phyloP scores from a whole-genome alignment of 768 basidiomycete genomes.

The Cantharellus anzutake region DNA sequence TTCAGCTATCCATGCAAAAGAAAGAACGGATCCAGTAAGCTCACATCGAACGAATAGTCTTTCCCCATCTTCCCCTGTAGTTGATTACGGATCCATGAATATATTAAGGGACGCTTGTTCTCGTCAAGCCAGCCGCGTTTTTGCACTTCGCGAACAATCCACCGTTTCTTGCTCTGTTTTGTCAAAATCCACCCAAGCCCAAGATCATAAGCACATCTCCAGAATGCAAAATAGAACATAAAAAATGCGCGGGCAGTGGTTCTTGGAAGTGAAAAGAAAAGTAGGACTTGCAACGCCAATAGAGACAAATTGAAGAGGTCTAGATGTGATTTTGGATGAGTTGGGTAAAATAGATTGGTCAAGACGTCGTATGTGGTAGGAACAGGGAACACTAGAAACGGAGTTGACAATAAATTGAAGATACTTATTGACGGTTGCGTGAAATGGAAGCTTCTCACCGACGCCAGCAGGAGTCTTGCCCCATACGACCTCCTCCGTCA shows the following conservation, averaged over 20 bases:
- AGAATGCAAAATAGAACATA: slow-evolving; percentile 79
- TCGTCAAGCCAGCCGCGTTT: slow-evolving; percentile 79
- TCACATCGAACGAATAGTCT: slow-evolving; percentile 81
- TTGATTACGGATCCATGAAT: slow-evolving; percentile 73
- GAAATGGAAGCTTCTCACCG: slow-evolving; percentile 24
- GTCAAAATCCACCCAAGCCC: slow-evolving; percentile 89
- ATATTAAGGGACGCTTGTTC: slow-evolving; percentile 36
- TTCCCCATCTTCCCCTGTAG: slow-evolving; percentile 85
- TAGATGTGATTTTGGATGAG: slow-evolving; percentile 70
- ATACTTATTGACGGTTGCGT: slow-evolving; percentile 8
- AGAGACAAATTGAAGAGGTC: slow-evolving; percentile 72
- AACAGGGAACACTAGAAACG: slow-evolving; percentile 61
- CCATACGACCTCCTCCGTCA: slow-evolving; percentile 50
- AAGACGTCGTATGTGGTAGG: slow-evolving; percentile 84
- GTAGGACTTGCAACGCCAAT: slow-evolving; percentile 53
- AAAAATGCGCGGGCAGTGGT: slow-evolving; percentile 45
- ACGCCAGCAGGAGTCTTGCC: slow-evolving; percentile 70
- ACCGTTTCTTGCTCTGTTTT: slow-evolving; percentile 87
- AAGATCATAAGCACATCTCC: slow-evolving; percentile 79
- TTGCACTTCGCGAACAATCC: slow-evolving; percentile 73
- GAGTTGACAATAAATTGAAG: background rate
- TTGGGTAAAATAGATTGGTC: slow-evolving; percentile 67
- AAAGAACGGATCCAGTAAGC: slow-evolving; percentile 14
- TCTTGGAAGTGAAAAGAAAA: slow-evolving; percentile 49
- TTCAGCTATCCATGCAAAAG: background rate